These are phyloP conservation scores for Aspergillus asperescens DNA, from an alignment of 495 filamentous ascomycete genomes.

Conservation along the genomic window DNA sequence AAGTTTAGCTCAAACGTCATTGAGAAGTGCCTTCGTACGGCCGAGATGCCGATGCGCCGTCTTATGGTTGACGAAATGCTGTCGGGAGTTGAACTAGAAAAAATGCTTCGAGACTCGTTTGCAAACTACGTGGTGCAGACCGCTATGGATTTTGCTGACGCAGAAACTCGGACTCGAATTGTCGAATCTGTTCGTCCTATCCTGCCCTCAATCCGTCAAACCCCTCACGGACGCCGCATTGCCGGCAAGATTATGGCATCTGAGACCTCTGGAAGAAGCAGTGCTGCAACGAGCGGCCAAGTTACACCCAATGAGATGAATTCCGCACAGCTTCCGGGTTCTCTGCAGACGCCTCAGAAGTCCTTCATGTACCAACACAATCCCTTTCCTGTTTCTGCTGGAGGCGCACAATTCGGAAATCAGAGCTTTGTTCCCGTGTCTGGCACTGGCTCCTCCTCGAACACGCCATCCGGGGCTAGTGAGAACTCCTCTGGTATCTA, in stretches of 20 bases:
- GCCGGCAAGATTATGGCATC: conserved; percentile 66
- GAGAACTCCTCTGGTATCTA: conserved; percentile 29
- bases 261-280: conserved; percentile 35
- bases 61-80: conserved; percentile 82
- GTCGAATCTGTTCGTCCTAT: conserved; percentile 80
- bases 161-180: conserved; percentile 61
- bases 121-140: conserved; percentile 99
- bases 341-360: conserved; percentile 30
- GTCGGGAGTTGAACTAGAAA: conserved; percentile 67
- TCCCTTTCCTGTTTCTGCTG: conserved; percentile 21
- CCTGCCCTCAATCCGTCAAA: conserved; percentile 73
- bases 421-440: conserved; percentile 28
- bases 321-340: conserved; percentile 29
- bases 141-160: conserved; percentile 78
- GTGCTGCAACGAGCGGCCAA: conserved; percentile 33
- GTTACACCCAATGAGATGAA: conserved; percentile 38
- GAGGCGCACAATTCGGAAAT: conserved; percentile 23
- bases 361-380: conserved; percentile 29
- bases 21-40: conserved; percentile 90
- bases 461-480: conserved; percentile 29
- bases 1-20: conserved; percentile 99
- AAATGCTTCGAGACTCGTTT: conserved; percentile 81
- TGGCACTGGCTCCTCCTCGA: conserved; percentile 27
- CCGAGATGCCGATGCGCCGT: conserved; percentile 61
- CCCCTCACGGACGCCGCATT: conserved; percentile 90